These are phyloP conservation scores for Theileria parva DNA, from an alignment of 169 alveolate species.

Conservation along the genomic window DNA sequence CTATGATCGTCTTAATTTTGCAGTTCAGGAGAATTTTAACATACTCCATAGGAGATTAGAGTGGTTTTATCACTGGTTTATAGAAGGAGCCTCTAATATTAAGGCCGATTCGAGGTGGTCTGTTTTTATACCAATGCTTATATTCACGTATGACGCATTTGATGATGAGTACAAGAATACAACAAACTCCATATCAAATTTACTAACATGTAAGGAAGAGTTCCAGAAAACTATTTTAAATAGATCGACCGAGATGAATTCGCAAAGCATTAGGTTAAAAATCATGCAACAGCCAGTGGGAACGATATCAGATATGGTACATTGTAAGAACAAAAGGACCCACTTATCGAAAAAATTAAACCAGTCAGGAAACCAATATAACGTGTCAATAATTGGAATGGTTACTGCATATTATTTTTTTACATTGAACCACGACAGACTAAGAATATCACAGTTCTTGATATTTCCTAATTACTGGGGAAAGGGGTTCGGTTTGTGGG, in stretches of 20 bases:
- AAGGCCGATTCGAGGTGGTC: slow-evolving; percentile 67
- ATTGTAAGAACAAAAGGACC: neutral
- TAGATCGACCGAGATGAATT: neutral
- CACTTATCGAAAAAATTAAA: neutral
- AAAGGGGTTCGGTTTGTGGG: slow-evolving; percentile 73
- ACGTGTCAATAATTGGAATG: slow-evolving; percentile 63
- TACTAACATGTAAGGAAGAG: neutral
- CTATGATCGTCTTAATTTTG: slow-evolving; percentile 27
- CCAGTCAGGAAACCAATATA: slow-evolving; percentile 26
- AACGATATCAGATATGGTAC: slow-evolving; percentile 5
- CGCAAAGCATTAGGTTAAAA: slow-evolving; percentile 10
- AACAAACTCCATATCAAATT: neutral
- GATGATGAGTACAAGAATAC: slow-evolving; percentile 10
- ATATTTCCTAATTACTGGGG: slow-evolving; percentile 76
- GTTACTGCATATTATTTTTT: slow-evolving; percentile 77
- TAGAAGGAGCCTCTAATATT: slow-evolving; percentile 70
- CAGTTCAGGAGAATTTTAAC: slow-evolving; percentile 31
- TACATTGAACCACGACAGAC: slow-evolving; percentile 69
- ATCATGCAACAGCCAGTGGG: slow-evolving; percentile 23
- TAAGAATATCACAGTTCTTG: slow-evolving; percentile 76
- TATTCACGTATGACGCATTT: neutral
- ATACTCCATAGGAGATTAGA: slow-evolving; percentile 65
- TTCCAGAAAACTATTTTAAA: slow-evolving; percentile 1
- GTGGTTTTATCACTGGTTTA: slow-evolving; percentile 75
- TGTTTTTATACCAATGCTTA: slow-evolving; percentile 61